Evolutionary conservation across 495 filamentous ascomycete genomes (phyloP).

Genomic region (Haplographium delicatum): DNA sequence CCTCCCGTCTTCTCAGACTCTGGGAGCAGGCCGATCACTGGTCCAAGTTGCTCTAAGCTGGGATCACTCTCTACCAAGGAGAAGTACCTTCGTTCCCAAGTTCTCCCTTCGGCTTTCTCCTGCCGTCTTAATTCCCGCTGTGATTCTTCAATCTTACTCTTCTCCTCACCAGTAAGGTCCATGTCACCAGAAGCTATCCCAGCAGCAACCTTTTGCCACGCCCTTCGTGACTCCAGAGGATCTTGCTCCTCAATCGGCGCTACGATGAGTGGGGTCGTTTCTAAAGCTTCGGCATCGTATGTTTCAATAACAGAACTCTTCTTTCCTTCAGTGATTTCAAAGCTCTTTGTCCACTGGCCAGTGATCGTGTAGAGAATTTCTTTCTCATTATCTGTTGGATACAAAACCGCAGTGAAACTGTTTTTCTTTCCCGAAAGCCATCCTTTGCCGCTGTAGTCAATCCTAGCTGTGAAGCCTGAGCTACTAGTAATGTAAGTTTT

Average conservation of each 20-base stretch:
- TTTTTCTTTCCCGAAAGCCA: conserved; percentile 98
- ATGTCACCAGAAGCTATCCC: conserved; percentile 80
- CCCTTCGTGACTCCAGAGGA: conserved; percentile 79
- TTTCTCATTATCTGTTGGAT: conserved; percentile 74
- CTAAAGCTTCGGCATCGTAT: conserved; percentile 60
- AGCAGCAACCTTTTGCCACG: conserved; percentile 84
- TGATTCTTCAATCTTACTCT: conserved; percentile 85
- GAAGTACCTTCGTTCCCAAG: conserved; percentile 90
- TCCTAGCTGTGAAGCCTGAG: conserved; percentile 81
- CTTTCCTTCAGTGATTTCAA: conserved; percentile 80
- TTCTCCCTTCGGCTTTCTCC: conserved; percentile 71
- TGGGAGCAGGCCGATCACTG: conserved; percentile 16
- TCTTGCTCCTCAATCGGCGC: conserved; percentile 79
- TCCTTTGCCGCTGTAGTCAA: conserved; percentile 90
- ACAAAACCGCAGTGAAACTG: conserved; percentile 75
- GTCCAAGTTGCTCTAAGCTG: conserved; percentile 19
- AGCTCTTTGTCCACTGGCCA: conserved; percentile 88
- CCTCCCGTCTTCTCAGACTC: conserved; percentile 64
- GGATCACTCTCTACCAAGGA: conserved; percentile 29
- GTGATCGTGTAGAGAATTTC: conserved; percentile 82
- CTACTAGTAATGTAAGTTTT: conserved; percentile 80
- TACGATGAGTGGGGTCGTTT: conserved; percentile 64
- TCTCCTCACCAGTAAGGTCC: conserved; percentile 72
- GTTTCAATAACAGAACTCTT: conserved; percentile 55
- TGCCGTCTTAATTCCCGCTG: conserved; percentile 80